Conservation (phyloP, 2,329 filamentous ascomycete genomes). For the Botrytis pseudocinerea region DNA sequence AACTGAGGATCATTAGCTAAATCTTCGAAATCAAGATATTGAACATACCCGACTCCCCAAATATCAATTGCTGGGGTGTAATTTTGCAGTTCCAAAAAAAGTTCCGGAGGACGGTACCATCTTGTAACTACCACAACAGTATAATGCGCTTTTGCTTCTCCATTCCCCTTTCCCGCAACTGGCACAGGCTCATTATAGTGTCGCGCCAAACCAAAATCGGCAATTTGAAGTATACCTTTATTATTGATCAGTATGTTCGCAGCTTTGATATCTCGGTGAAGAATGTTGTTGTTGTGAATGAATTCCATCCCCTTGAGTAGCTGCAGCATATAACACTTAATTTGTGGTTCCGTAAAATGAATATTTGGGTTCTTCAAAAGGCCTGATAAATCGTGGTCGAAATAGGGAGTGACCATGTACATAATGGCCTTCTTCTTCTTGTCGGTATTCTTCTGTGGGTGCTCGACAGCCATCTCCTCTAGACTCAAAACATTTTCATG, state of each 20-base stretch:
- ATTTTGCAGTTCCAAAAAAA: slow-evolving; percentile 80
- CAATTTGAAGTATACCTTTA: slow-evolving; percentile 88
- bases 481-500: slow-evolving; percentile 85
- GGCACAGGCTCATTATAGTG: slow-evolving; percentile 88
- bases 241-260: slow-evolving; percentile 98
- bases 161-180: slow-evolving; percentile 73
- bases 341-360: slow-evolving; percentile 81
- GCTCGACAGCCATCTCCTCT: slow-evolving; percentile 95
- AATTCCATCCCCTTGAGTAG: slow-evolving; percentile 87
- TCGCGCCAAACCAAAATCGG: slow-evolving; percentile 91
- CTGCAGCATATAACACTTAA: slow-evolving; percentile 97
- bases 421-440: slow-evolving; percentile 82
- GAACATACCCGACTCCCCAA: slow-evolving; percentile 90
- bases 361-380: slow-evolving; percentile 93
- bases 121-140: slow-evolving; percentile 95
- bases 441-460: slow-evolving; percentile 58
- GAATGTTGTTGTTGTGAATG: slow-evolving; percentile 83
- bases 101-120: slow-evolving; percentile 95
- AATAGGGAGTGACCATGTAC: slow-evolving; percentile 99
- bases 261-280: slow-evolving; percentile 98
- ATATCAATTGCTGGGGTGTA: slow-evolving; percentile 99
- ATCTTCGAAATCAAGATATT: slow-evolving; percentile 23
- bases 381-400: slow-evolving; percentile 98
- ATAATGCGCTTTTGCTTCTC: slow-evolving; percentile 85
- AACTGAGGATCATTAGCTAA: slow-evolving; percentile 53